phyloP scores from a whole-genome alignment of 129 eudicot species.

The Heracleum sosnowskyi region DNA sequence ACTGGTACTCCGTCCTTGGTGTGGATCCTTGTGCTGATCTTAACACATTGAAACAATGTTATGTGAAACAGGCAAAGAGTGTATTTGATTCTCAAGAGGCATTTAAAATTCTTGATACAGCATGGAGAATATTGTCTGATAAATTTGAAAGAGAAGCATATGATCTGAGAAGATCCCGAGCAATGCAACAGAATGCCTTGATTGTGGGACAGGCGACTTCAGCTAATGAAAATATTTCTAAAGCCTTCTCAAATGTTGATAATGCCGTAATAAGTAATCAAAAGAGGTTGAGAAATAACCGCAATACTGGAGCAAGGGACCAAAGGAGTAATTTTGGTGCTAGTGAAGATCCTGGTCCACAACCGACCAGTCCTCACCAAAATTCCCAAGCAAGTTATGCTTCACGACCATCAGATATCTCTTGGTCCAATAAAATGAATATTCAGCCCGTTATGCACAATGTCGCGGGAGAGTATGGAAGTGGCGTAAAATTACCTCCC shows the following conservation, averaged over 20 bases:
- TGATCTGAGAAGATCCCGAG: neutral
- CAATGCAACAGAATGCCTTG: neutral
- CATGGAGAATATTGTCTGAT: conserved; percentile 36
- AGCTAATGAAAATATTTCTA: neutral
- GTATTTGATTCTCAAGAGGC: conserved; percentile 31
- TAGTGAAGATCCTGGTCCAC: neutral
- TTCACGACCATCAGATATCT: neutral
- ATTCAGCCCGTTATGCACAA: neutral
- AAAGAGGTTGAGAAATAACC: neutral
- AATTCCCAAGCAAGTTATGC: neutral
- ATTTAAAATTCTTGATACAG: conserved; percentile 25
- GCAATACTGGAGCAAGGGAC: neutral
- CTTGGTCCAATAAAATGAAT: neutral
- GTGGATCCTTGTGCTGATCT: conserved; percentile 52
- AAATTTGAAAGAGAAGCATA: conserved; percentile 12
- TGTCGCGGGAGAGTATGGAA: neutral
- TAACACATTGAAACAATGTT: conserved; percentile 35
- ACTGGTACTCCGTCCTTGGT: conserved; percentile 63
- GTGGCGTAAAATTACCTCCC: neutral
- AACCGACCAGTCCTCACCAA: neutral
- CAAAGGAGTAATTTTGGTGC: neutral
- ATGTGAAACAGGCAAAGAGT: conserved; percentile 41
- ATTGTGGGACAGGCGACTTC: neutral
- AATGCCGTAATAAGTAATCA: neutral
- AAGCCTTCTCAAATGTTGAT: neutral